A percentile compares a stretch with the other conserved stretches of the same genome.
phyloP scores from a whole-genome alignment of 108 stramenopile species.

The Discostella stelligeroides region DNA sequence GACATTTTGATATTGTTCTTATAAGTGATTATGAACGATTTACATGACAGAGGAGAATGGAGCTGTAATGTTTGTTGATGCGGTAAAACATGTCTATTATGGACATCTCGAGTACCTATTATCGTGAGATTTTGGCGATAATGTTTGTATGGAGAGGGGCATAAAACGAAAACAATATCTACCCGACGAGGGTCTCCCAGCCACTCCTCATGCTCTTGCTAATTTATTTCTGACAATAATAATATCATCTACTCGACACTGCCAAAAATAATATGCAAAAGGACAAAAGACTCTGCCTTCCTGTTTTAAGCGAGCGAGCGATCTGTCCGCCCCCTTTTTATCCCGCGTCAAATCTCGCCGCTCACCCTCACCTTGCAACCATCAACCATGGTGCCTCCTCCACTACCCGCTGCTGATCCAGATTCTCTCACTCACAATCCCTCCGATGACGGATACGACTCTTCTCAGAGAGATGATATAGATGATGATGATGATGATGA shows the following conservation, averaged over 20 bases:
- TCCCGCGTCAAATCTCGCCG: too few relatives aligned
- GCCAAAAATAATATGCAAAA: too few relatives aligned
- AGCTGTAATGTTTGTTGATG: conserved; percentile 53
- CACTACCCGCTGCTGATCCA: not conserved
- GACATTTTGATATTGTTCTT: conserved; percentile 45
- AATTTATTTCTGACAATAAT: too few relatives aligned
- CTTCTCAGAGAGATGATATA: not conserved
- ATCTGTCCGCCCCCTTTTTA: too few relatives aligned
- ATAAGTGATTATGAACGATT: conserved; percentile 35
- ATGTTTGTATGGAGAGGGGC: too few relatives aligned
- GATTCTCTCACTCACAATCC: not conserved
- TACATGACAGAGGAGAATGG: conserved; percentile 51
- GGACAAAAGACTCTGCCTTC: too few relatives aligned
- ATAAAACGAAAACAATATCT: too few relatives aligned
- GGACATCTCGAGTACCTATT: conserved; percentile 44
- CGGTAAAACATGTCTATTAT: conserved; percentile 49
- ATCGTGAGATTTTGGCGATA: not conserved
- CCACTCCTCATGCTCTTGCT: too few relatives aligned
- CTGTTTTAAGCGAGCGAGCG: too few relatives aligned
- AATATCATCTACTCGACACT: too few relatives aligned
- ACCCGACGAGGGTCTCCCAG: too few relatives aligned
- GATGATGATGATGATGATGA: not conserved
- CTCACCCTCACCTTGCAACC: too few relatives aligned
- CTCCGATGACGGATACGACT: conserved; percentile 12
- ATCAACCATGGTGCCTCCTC: not conserved